phyloP scores from a whole-genome alignment of 192 early-diverging fungal genomes.

The Linnemannia zychae region DNA sequence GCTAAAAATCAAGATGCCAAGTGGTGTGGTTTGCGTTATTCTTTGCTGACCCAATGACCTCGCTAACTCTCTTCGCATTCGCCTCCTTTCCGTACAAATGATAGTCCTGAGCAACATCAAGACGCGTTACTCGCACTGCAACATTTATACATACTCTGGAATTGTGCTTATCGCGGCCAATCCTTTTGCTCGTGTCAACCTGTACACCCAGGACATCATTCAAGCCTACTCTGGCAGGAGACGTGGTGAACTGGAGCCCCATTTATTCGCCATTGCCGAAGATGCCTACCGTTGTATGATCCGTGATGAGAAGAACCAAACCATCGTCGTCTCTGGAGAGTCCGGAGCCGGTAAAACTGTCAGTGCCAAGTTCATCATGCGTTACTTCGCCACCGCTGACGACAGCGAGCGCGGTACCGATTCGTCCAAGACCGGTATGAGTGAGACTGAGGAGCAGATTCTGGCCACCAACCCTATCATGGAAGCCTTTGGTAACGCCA shows the following conservation, averaged over 20 bases:
- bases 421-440: conserved; percentile 67
- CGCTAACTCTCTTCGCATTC: too few species aligned
- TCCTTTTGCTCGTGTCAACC: conserved; percentile 88
- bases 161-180: conserved; percentile 99
- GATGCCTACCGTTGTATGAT: conserved; percentile 98
- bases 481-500: conserved; percentile 99
- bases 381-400: conserved; percentile 92
- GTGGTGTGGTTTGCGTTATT: background rate
- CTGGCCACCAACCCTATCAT: conserved; percentile 98
- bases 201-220: conserved; percentile 94
- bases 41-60: background rate
- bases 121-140: conserved; percentile 90
- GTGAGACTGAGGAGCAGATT: conserved; percentile 85
- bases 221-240: conserved; percentile 94
- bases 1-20: background rate
- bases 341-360: conserved; percentile 98
- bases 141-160: conserved; percentile 99
- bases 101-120: conserved; percentile 93
- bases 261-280: conserved; percentile 99
- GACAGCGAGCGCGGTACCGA: conserved; percentile 71
- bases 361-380: conserved; percentile 97
- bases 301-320: conserved; percentile 93
- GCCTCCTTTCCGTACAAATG: background rate
- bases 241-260: conserved; percentile 97
- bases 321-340: conserved; percentile 98